Evolutionary conservation across 805 yeast genomes (phyloP), one percentile per base, ranked within the genome.

Genomic region (Kazachstania africana): DNA sequence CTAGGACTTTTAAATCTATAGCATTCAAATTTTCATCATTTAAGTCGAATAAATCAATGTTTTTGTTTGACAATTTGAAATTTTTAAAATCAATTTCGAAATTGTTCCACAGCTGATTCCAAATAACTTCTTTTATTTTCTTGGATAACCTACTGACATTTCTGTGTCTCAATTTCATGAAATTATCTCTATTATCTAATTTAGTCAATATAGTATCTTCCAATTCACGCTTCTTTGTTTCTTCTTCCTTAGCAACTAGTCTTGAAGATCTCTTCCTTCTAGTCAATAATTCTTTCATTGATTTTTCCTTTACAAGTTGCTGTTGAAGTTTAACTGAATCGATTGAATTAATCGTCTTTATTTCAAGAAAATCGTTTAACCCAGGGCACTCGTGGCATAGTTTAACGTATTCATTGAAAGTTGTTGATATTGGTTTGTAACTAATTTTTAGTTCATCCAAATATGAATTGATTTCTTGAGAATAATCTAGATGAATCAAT

Each of bases 221-320:
- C 35, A 68, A 62, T 28, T 63, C 63, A 35, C 62, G 64, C 19
- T 59, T 50, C 29, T 58, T 58, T 31, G 63, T 63, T 14, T 68
- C 71, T 39, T 78, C 83, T 38, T 74, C 79, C 45, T 71, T 74
- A 13, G 78, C 79, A 42, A 77, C 81, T 27, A 81, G 53, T 53
- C 91, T 66, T 2, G 84, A 72, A 0, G 88, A 79, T 41, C 83
- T 65, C 45, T 81, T 80, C 45, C 91, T 65, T 35, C 79, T 70
- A 4, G 75, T 75, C 46, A 81, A 55, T 33, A 81, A 51, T 15
- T 67, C 68, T 29, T 70, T 71, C 66, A 80, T 63, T 40, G 78
- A 75, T 28, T 70, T 65, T 34, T 76, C 82, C 48, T 72, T 75
- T 42, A 66, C 70, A 43, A 79, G 60, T 39, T 70, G 70, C 15